A percentile compares a stretch with the other conserved stretches of the same genome.
Conservation (phyloP, 257 asterid genomes). For the Eucommia ulmoides region DNA sequence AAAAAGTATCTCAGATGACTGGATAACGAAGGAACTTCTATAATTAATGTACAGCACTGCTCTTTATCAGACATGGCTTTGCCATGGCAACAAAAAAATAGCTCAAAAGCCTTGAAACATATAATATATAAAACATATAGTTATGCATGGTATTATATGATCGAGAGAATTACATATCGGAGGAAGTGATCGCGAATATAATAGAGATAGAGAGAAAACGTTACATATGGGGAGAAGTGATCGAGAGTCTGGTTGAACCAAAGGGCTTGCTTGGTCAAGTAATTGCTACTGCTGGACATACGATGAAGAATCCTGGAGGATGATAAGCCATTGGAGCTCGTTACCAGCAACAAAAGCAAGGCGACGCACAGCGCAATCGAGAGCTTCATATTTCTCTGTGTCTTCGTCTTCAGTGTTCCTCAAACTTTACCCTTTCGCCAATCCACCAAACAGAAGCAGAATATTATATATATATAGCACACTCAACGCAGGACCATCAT, state of each 20-base stretch:
- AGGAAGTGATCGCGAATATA: not conserved
- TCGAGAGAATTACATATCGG: not conserved
- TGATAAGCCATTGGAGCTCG: conserved; percentile 14
- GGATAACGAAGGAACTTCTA: no score
- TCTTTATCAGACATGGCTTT: no score
- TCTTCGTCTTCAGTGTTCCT: not conserved
- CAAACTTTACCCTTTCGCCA: not conserved
- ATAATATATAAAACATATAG: not conserved
- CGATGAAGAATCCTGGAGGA: conserved; percentile 27
- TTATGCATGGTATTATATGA: not conserved
- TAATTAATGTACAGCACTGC: no score
- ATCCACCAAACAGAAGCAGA: not conserved
- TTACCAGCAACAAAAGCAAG: conserved; percentile 7
- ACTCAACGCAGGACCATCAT: no score
- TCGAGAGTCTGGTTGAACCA: conserved; percentile 86
- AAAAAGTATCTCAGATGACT: no score
- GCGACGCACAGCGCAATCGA: not conserved
- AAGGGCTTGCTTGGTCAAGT: conserved; percentile 43
- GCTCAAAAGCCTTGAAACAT: no score
- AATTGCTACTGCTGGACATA: conserved; percentile 21
- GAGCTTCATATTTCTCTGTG: not conserved
- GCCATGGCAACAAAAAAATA: no score
- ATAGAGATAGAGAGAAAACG: not conserved
- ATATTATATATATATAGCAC: no score
- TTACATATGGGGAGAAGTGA: conserved; percentile 91